Evolutionary conservation across 2,329 filamentous ascomycete genomes (phyloP).

Genomic region (Gyromitra esculenta): DNA sequence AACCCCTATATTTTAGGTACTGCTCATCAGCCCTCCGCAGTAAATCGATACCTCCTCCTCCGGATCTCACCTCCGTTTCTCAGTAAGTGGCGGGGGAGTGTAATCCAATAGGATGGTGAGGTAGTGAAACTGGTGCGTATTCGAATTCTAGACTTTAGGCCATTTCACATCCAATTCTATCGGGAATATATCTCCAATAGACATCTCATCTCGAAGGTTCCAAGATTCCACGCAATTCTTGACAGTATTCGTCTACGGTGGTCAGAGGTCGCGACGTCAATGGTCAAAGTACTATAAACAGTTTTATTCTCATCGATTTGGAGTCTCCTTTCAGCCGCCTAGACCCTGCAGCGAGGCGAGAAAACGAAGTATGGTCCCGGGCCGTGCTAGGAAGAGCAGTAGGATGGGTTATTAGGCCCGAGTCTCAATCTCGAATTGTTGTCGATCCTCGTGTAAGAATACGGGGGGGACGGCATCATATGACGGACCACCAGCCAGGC

Average conservation of each 20-base stretch:
- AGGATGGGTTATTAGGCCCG: neutral
- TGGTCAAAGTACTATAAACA: constrained; percentile 7
- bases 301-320: constrained; percentile 2
- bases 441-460: constrained; percentile 21
- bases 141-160: neutral
- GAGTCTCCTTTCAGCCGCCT: neutral
- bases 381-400: constrained; percentile 5
- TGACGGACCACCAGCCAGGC: neutral
- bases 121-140: neutral
- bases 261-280: neutral
- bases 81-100: neutral
- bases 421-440: neutral
- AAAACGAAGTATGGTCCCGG: constrained; percentile 32
- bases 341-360: constrained; percentile 6
- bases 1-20: neutral
- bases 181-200: neutral
- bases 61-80: neutral
- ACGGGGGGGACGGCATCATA: constrained; percentile 6
- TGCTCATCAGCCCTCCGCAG: neutral
- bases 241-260: neutral
- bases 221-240: constrained; percentile 4
- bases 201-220: constrained; percentile 10
- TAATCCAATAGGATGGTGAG: neutral
- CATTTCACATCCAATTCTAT: neutral
- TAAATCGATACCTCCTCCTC: neutral